Evolutionary conservation across 257 asterid genomes (phyloP).

Genomic region (Lavandula angustifolia): DNA sequence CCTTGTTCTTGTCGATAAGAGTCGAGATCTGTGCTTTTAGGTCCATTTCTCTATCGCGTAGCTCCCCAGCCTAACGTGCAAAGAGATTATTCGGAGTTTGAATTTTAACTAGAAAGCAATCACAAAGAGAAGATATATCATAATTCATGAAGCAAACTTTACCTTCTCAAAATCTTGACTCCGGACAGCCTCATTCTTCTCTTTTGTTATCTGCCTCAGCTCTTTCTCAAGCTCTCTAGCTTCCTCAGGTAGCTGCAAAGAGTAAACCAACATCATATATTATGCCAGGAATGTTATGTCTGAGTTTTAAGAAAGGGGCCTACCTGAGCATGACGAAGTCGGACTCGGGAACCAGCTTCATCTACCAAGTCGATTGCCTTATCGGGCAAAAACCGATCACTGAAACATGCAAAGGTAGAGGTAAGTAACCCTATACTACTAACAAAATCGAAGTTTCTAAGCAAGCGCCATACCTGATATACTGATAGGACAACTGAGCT

Average conservation of each 20-base stretch:
- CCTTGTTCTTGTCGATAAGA: constrained; percentile 80
- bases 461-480: constrained; percentile 60
- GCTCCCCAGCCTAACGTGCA: constrained; percentile 70
- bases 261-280: constrained; percentile 17
- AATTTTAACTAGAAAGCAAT: neutral
- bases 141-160: constrained; percentile 2
- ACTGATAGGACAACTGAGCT: constrained; percentile 80
- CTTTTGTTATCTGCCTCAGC: constrained; percentile 89
- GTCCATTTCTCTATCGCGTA: constrained; percentile 93
- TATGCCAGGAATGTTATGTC: neutral
- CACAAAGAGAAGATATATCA: constrained; percentile 9
- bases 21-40: constrained; percentile 81
- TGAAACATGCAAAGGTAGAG: constrained; percentile 41
- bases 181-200: constrained; percentile 89
- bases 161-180: constrained; percentile 95
- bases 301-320: constrained; percentile 24
- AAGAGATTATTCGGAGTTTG: too few species aligned
- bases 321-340: constrained; percentile 96
- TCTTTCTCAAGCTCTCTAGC: constrained; percentile 94
- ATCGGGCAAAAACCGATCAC: constrained; percentile 95
- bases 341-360: constrained; percentile 95
- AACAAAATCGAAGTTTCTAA: neutral
- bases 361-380: constrained; percentile 95
- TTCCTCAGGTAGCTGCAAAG: constrained; percentile 87
- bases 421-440: constrained; percentile 25